Percentiles rank a stretch among this genome's conserved stretches.
Evolutionary conservation across 345 rosid species (phyloP).

Genomic region (Gossypium stocksii): DNA sequence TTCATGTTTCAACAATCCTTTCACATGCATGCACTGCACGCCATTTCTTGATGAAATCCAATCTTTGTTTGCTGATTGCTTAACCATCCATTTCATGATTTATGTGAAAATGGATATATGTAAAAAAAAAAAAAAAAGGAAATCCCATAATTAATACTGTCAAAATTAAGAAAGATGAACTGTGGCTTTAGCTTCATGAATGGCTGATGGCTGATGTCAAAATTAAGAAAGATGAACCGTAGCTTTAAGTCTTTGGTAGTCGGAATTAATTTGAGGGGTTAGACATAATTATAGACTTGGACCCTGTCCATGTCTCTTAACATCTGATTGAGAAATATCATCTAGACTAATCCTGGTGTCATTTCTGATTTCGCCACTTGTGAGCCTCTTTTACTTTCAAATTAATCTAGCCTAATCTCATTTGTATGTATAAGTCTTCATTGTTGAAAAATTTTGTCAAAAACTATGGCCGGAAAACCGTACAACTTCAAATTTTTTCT

Average conservation of each 20-base stretch:
- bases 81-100: too few relatives aligned
- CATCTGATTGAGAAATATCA: not conserved
- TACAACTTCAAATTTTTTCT: not conserved
- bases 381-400: not conserved
- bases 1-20: not conserved
- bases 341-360: not conserved
- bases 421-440: not conserved
- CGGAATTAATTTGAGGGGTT: not conserved
- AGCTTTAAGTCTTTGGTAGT: too few relatives aligned
- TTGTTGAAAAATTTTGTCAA: not conserved
- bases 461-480: constrained; percentile 21
- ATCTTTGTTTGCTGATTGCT: too few relatives aligned
- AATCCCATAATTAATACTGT: too few relatives aligned
- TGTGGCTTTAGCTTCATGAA: not conserved
- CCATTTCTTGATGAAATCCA: not conserved
- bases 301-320: not conserved
- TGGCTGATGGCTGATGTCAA: not conserved
- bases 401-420: not conserved
- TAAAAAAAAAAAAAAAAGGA: too few relatives aligned
- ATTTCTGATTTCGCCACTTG: not conserved
- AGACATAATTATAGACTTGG: not conserved
- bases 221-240: too few relatives aligned
- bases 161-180: too few relatives aligned
- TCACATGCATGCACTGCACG: not conserved
- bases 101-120: too few relatives aligned